Conservation (phyloP, 176 grass and related monocot genomes). For the Dactylis glomerata region DNA sequence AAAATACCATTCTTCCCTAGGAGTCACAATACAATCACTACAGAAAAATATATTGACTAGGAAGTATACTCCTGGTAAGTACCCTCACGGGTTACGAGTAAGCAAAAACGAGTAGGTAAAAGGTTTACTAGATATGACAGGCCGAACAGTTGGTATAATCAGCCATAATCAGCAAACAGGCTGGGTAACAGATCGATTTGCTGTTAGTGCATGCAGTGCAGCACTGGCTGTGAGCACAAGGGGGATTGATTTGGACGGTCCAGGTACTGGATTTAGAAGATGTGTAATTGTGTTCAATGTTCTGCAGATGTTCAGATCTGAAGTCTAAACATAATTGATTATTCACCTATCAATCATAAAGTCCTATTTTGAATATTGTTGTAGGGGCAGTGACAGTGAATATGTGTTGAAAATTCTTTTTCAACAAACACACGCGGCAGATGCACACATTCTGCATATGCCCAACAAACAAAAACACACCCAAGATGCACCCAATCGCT, state of each 20-base stretch:
- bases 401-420: background rate
- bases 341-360: background rate
- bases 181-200: too few species aligned
- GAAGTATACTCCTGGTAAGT: background rate
- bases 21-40: slow-evolving; percentile 19
- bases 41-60: background rate
- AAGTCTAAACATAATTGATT: background rate
- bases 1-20: slow-evolving; percentile 22
- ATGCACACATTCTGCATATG: background rate
- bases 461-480: background rate
- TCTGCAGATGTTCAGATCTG: background rate
- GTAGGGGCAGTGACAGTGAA: background rate
- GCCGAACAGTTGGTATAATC: background rate
- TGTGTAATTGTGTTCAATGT: background rate
- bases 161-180: background rate
- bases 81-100: background rate
- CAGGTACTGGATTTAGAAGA: background rate
- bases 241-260: background rate
- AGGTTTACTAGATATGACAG: background rate
- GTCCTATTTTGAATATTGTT: background rate
- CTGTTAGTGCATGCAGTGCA: background rate
- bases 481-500: background rate
- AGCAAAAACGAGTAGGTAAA: background rate
- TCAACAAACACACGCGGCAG: background rate
- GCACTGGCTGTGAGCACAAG: background rate